Base-by-base conservation (phyloP, 192 early-diverging fungal genomes). In the Coemansia sp. region DNA sequence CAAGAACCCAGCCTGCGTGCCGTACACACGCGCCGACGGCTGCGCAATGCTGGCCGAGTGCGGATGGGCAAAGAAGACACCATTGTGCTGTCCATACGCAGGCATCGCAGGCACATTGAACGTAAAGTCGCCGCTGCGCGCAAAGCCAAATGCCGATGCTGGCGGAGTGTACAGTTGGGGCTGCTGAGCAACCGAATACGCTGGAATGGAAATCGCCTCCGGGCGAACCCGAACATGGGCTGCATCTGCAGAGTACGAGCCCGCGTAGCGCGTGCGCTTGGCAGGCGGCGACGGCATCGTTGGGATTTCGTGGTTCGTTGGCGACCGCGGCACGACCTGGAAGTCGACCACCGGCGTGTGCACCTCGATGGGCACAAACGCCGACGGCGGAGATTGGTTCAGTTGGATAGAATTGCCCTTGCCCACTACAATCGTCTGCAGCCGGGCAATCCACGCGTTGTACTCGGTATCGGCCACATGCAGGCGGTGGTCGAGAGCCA, bases 401-500 rank as follows among this genome's bases (percentile, higher is more conserved):
- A 59, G 60, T 23, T 67, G 48, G 41, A 60, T 53, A n/a, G 59
- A 59, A 9, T 56, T 17, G 50, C 52, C 51, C 23, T 54, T 64
- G 49, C 55, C 49, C 27, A 41, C 54, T 23, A 80, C 60, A 39
- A 82, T 82, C 11, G 64, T 72, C 64, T 76, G 70, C 35, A 82
- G 56, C 38, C 63, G 65, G 57, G 50, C 43, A 23, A 88, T 79
- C 93, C 93, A 95, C 35, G 82, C 73, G 61, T 82, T 82, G 72
- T 91, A 95, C 55, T 93, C 87, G 6, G 72, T 43, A 32, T 87
- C 82, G 5, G 83, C 70, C 14, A 93, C 88, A 72, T 89, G 87
- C 27, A 92, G 80, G 57, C 85, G 83, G 60, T 87, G 93, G 50
- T 90, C 82, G 27, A 95, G 85, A 21, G 91, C 88, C 32, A 79